Evolutionary conservation across 306 rosid genomes (phyloP).

Genomic region (Lablab purpureus): DNA sequence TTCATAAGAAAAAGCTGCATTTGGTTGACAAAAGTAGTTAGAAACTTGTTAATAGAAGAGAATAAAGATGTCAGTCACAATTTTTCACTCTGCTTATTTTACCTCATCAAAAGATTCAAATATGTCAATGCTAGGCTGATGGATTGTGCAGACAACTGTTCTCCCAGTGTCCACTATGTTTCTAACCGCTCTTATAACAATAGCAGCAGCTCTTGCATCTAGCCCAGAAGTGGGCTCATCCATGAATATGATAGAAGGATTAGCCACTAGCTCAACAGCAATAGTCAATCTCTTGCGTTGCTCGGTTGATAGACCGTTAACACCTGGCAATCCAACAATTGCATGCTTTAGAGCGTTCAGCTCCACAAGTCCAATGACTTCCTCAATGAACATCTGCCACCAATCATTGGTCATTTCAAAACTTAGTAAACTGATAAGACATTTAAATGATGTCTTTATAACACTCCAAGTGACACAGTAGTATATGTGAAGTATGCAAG

Average conservation of each 20-base stretch:
- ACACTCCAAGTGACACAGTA: not conserved
- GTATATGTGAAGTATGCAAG: not conserved
- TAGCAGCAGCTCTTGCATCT: conserved; percentile 68
- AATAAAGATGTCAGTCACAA: not conserved
- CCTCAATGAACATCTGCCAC: conserved; percentile 62
- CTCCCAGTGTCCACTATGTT: conserved; percentile 67
- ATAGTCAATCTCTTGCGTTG: conserved; percentile 68
- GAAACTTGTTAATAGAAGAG: not conserved
- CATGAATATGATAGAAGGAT: conserved; percentile 72
- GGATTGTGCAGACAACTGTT: conserved; percentile 68
- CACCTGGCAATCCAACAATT: conserved; percentile 66
- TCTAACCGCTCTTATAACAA: conserved; percentile 63
- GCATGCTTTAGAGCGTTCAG: conserved; percentile 58
- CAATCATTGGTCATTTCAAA: conserved; percentile 35
- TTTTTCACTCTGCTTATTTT: not conserved
- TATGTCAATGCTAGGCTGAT: conserved; percentile 66
- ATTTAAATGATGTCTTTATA: not conserved
- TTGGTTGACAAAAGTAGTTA: not conserved
- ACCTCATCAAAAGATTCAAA: conserved; percentile 75
- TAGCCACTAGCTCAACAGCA: conserved; percentile 67
- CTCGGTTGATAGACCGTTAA: conserved; percentile 60
- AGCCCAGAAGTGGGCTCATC: conserved; percentile 72
- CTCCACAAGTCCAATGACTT: conserved; percentile 69
- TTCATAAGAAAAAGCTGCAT: conserved; percentile 58
- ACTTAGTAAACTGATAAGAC: conserved; percentile 20